Evolutionary conservation across 441 rosid genomes (phyloP).

Genomic region (Monsonia emarginata): DNA sequence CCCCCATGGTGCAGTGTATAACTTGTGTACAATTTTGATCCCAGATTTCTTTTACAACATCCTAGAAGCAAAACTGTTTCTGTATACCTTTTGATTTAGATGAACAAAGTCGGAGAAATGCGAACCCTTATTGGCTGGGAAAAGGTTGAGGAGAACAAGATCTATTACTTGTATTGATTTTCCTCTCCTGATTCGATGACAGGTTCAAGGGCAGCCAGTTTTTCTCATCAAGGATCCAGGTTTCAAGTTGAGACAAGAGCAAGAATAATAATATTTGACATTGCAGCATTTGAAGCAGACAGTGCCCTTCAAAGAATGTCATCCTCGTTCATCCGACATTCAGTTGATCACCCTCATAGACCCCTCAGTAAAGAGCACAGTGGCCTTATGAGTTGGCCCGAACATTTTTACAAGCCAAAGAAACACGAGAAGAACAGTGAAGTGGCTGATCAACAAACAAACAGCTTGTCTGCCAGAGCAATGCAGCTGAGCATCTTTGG

Average conservation of each 20-base stretch:
- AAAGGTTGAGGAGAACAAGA: neutral
- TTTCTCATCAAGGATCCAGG: slow-evolving; percentile 40
- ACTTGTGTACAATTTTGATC: neutral
- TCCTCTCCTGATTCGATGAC: slow-evolving; percentile 15
- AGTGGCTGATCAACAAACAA: slow-evolving; percentile 19
- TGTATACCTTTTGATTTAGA: neutral
- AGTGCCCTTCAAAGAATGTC: slow-evolving; percentile 32
- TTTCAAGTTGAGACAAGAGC: slow-evolving; percentile 67
- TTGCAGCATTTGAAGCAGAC: slow-evolving; percentile 46
- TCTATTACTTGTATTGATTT: neutral
- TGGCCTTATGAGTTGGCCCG: slow-evolving; percentile 75
- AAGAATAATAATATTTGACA: slow-evolving; percentile 56
- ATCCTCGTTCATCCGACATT: slow-evolving; percentile 37
- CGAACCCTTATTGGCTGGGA: neutral
- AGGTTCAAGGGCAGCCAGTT: slow-evolving; percentile 37
- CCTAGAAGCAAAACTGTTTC: too few species aligned
- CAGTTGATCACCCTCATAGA: slow-evolving; percentile 45
- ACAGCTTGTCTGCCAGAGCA: slow-evolving; percentile 56
- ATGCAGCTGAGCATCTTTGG: slow-evolving; percentile 67
- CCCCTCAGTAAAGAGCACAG: slow-evolving; percentile 45
- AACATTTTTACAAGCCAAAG: slow-evolving; percentile 28
- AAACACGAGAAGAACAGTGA: slow-evolving; percentile 20
- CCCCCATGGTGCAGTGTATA: too few species aligned
- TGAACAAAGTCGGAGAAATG: neutral
- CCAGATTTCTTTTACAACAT: neutral